Percentiles rank a stretch among this genome's conserved stretches.
These are phyloP conservation scores for Epichloe gansuensis DNA, from an alignment of 2,329 filamentous ascomycete genomes.

Conservation along the genomic window DNA sequence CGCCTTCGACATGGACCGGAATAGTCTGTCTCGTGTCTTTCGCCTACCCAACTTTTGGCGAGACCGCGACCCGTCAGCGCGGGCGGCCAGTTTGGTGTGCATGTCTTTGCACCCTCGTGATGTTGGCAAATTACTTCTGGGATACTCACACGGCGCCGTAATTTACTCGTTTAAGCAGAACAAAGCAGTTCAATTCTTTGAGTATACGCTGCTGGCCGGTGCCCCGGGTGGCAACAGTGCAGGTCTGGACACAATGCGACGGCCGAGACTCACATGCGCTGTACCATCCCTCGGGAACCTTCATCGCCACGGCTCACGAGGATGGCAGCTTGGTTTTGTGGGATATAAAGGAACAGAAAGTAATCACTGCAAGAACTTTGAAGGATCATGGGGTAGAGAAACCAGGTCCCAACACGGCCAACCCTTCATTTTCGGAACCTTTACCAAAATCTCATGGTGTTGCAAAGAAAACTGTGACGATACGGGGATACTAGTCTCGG, in stretches of 20 bases:
- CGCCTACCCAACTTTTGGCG: slow-evolving; percentile 81
- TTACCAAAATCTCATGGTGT: slow-evolving; percentile 78
- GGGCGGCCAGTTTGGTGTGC: slow-evolving; percentile 52
- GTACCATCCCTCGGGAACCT: slow-evolving; percentile 93
- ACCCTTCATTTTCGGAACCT: slow-evolving; percentile 54
- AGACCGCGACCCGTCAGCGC: slow-evolving; percentile 55
- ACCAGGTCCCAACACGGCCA: slow-evolving; percentile 39
- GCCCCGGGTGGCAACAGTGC: slow-evolving; percentile 71
- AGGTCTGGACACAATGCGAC: slow-evolving; percentile 48
- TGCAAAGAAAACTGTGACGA: slow-evolving; percentile 90
- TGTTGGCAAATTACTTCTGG: slow-evolving; percentile 80
- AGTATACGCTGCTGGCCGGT: slow-evolving; percentile 70
- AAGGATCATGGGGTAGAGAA: slow-evolving; percentile 63
- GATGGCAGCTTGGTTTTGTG: slow-evolving; percentile 89
- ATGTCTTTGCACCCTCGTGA: slow-evolving; percentile 83
- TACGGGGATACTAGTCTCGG: slow-evolving; percentile 76
- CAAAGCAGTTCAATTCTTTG: slow-evolving; percentile 62
- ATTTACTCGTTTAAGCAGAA: slow-evolving; percentile 95
- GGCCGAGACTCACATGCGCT: slow-evolving; percentile 70
- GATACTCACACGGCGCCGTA: slow-evolving; percentile 79
- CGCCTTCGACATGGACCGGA: slow-evolving; percentile 86
- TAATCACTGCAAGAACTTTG: slow-evolving; percentile 74
- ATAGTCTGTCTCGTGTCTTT: slow-evolving; percentile 57
- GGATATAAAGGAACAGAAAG: slow-evolving; percentile 79
- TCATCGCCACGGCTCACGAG: slow-evolving; percentile 75